Percentiles rank a stretch among this genome's conserved stretches.
These are phyloP conservation scores for Lepidium campestre DNA, from an alignment of 441 rosid species.

Conservation along the genomic window DNA sequence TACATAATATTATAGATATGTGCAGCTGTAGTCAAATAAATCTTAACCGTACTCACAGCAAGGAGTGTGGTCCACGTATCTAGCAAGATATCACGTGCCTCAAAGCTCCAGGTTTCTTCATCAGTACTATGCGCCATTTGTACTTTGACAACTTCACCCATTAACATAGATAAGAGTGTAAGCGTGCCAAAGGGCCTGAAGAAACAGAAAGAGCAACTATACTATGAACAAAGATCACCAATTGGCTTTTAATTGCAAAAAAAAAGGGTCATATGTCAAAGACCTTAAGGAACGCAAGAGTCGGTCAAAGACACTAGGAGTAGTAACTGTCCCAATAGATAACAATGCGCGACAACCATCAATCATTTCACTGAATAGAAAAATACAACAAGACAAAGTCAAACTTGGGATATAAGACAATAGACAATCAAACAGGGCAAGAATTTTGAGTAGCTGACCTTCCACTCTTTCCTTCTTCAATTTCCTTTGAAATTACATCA, in stretches of 20 bases:
- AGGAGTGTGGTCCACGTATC: slow-evolving; percentile 94
- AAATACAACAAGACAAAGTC: slow-evolving; percentile 21
- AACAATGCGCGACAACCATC: slow-evolving; percentile 97
- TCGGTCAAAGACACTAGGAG: slow-evolving; percentile 63
- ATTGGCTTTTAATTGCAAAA: slow-evolving; percentile 4
- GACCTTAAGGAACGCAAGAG: slow-evolving; percentile 85
- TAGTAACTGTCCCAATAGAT: slow-evolving; percentile 73
- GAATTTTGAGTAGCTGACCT: slow-evolving; percentile 45
- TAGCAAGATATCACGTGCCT: slow-evolving; percentile 90
- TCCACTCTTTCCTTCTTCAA: slow-evolving; percentile 86
- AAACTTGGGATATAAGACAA: slow-evolving; percentile 18
- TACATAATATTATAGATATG: slow-evolving; percentile 5
- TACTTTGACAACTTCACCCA: slow-evolving; percentile 89
- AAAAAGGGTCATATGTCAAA: slow-evolving; percentile 7
- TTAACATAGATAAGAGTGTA: slow-evolving; percentile 68
- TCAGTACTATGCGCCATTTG: slow-evolving; percentile 55
- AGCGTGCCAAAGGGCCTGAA: slow-evolving; percentile 87
- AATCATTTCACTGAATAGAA: slow-evolving; percentile 78
- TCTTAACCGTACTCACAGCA: slow-evolving; percentile 42
- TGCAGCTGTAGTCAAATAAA: slow-evolving; percentile 1
- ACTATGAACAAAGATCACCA: slow-evolving; percentile 1
- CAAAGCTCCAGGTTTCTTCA: slow-evolving; percentile 96
- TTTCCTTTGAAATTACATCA: slow-evolving; percentile 65
- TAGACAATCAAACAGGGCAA: slow-evolving; percentile 6
- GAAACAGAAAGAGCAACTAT: slow-evolving; percentile 16